Conservation (phyloP, 108 stramenopile species). For the Pseudonitzschia pungens region DNA sequence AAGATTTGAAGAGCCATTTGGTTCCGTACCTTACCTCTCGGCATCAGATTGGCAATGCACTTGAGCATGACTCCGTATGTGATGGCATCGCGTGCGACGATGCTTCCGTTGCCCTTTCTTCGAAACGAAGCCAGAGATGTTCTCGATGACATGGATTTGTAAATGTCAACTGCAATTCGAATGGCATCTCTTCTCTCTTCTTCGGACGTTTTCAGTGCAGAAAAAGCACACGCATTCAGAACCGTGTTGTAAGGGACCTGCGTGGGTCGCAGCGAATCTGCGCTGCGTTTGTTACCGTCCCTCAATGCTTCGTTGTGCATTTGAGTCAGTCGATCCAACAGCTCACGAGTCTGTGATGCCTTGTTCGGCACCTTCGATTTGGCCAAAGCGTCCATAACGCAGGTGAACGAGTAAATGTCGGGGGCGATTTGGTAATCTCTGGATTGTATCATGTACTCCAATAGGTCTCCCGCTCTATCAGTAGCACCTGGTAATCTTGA, state of each 20-base stretch:
- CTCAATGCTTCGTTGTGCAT: constrained; percentile 31
- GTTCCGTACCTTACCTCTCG: constrained; percentile 44
- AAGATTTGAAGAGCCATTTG: constrained; percentile 56
- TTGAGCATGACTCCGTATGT: constrained; percentile 71
- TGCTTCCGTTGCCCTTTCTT: constrained; percentile 11
- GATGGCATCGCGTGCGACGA: constrained; percentile 48
- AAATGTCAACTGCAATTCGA: constrained; percentile 52
- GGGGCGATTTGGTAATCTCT: constrained; percentile 33
- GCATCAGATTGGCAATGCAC: constrained; percentile 60
- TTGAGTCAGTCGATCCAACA: constrained; percentile 47
- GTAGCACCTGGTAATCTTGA: constrained; percentile 39
- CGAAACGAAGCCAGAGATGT: not conserved
- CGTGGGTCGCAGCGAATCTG: constrained; percentile 42
- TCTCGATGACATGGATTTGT: constrained; percentile 29
- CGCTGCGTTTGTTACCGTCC: not conserved
- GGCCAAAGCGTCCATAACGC: constrained; percentile 61
- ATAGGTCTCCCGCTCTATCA: constrained; percentile 43
- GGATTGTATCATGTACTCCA: constrained; percentile 57
- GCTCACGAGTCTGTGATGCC: constrained; percentile 36
- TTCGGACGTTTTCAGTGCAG: constrained; percentile 41
- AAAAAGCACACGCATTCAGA: constrained; percentile 72
- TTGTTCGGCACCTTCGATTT: constrained; percentile 60
- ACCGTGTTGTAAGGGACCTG: constrained; percentile 63
- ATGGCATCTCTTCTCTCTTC: constrained; percentile 50
- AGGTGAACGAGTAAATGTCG: constrained; percentile 60